Evolutionary conservation across 495 filamentous ascomycete genomes (phyloP).

Genomic region (Achaetomiella virescens): DNA sequence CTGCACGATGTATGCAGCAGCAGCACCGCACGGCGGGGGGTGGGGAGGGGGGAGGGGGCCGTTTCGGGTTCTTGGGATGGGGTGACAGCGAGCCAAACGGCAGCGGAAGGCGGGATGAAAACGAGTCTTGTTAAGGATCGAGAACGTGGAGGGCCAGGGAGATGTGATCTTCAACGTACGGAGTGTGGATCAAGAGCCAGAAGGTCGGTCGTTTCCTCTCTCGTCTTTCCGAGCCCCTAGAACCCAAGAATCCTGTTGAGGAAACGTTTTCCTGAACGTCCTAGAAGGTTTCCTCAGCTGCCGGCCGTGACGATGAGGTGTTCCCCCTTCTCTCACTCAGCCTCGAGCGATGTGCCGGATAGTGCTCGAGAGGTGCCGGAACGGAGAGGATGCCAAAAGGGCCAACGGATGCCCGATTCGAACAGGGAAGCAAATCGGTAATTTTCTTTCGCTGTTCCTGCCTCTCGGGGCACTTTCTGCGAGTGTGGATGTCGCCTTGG

Average conservation of each 20-base stretch:
- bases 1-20: conserved; percentile 32
- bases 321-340: conserved; percentile 10
- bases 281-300: neutral
- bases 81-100: conserved; percentile 21
- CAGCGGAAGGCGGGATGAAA: conserved; percentile 28
- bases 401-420: conserved; percentile 32
- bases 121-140: conserved; percentile 19
- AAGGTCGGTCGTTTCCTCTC: conserved; percentile 5
- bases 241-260: neutral
- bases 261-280: conserved; percentile 6
- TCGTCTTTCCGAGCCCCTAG: conserved; percentile 14
- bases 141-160: conserved; percentile 32
- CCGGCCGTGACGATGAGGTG: neutral
- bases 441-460: conserved; percentile 29
- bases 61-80: conserved; percentile 15
- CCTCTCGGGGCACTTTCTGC: conserved; percentile 25
- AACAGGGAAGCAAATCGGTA: conserved; percentile 30
- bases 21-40: conserved; percentile 37
- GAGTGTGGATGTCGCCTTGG: conserved; percentile 30
- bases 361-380: conserved; percentile 33
- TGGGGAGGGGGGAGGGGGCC: conserved; percentile 24
- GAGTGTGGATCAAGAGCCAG: conserved; percentile 15
- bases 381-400: conserved; percentile 29
- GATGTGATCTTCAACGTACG: conserved; percentile 29
- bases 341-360: conserved; percentile 30